Evolutionary conservation across 768 basidiomycete species (phyloP).

Genomic region (Trametes cingulata): DNA sequence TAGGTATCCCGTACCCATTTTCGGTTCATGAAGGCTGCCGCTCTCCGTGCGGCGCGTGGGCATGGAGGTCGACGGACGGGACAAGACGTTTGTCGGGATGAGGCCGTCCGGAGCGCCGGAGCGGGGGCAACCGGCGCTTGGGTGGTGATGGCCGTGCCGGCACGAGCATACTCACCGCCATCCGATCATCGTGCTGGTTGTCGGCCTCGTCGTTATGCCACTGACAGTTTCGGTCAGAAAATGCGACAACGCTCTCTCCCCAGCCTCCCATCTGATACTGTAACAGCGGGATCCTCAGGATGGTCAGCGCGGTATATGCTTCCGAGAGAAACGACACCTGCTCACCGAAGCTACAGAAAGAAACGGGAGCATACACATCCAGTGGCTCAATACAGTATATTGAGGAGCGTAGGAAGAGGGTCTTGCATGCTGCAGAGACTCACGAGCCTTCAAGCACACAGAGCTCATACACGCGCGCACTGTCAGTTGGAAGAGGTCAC

Average conservation of each 20-base stretch:
- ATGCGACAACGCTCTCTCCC: background rate
- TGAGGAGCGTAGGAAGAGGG: no score
- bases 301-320: background rate
- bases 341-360: background rate
- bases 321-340: background rate
- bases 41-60: no score
- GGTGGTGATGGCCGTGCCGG: background rate
- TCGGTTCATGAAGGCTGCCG: background rate
- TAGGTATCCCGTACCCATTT: no score
- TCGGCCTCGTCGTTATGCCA: slow-evolving; percentile 5
- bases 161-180: background rate
- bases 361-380: background rate
- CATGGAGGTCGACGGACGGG: background rate
- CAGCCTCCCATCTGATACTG: no score
- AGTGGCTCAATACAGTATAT: no score
- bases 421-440: no score
- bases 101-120: background rate
- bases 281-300: background rate
- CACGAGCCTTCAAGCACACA: no score
- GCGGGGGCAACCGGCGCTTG: background rate
- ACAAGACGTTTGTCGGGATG: no score
- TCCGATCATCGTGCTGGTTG: slow-evolving; percentile 4
- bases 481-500: slow-evolving; percentile 2
- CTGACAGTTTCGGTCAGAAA: background rate
- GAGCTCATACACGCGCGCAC: background rate